A percentile compares a stretch with the other conserved stretches of the same genome.
These are phyloP conservation scores for Sabuloglossum arenarium DNA, from an alignment of 495 filamentous ascomycete genomes.

Conservation along the genomic window DNA sequence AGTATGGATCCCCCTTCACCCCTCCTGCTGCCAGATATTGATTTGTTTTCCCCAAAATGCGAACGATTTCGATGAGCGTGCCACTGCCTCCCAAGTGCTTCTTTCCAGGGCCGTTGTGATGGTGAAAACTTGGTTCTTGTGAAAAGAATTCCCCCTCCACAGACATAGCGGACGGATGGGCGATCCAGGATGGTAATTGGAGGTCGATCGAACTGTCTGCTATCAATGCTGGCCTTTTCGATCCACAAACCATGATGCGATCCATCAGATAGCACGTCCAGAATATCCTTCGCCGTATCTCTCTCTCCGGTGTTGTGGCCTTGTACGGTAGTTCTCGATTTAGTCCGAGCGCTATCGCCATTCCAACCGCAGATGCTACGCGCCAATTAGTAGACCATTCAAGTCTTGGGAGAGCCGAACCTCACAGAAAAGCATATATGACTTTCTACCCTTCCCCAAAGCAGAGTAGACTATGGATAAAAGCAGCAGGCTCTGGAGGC, in stretches of 20 bases:
- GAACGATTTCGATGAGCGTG: slow-evolving; percentile 62
- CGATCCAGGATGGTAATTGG: slow-evolving; percentile 48
- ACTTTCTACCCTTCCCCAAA: slow-evolving; percentile 59
- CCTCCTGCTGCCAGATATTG: slow-evolving; percentile 67
- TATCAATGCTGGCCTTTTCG: slow-evolving; percentile 54
- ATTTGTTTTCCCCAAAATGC: slow-evolving; percentile 65
- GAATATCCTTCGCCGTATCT: slow-evolving; percentile 54
- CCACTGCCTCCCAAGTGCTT: slow-evolving; percentile 46
- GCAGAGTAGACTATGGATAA: slow-evolving; percentile 56
- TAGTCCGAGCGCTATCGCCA: slow-evolving; percentile 58
- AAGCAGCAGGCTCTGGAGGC: slow-evolving; percentile 53
- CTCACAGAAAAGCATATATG: slow-evolving; percentile 66
- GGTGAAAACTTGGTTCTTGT: slow-evolving; percentile 48
- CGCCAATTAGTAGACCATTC: background rate
- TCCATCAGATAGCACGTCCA: slow-evolving; percentile 76
- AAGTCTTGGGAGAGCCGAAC: background rate
- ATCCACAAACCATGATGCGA: slow-evolving; percentile 56
- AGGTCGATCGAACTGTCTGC: slow-evolving; percentile 53
- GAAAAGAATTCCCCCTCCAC: slow-evolving; percentile 60
- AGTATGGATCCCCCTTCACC: slow-evolving; percentile 72
- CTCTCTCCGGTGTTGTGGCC: slow-evolving; percentile 38
- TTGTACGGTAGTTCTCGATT: slow-evolving; percentile 46
- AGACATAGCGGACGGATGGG: slow-evolving; percentile 29
- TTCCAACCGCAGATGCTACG: slow-evolving; percentile 53
- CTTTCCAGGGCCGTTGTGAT: slow-evolving; percentile 39